These are phyloP conservation scores for Cytospora leucostoma DNA, from an alignment of 2,329 filamentous ascomycete genomes.

Conservation along the genomic window DNA sequence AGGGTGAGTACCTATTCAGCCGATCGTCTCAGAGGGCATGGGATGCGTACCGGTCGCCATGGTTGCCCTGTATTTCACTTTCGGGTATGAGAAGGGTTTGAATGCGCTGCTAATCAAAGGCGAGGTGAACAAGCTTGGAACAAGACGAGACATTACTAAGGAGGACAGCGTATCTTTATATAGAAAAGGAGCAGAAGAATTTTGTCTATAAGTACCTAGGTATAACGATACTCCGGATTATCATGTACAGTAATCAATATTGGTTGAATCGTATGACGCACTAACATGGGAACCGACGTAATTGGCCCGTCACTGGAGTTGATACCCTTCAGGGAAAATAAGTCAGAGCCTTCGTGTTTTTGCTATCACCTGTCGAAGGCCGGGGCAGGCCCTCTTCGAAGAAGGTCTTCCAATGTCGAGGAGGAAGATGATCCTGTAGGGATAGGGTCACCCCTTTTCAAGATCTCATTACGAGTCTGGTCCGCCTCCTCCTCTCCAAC, in stretches of 20 bases:
- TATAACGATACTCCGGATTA: not conserved
- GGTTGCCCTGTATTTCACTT: constrained; percentile 8
- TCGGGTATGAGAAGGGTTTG: not conserved
- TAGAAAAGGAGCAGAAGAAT: not conserved
- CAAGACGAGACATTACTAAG: constrained; percentile 1
- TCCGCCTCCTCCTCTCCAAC: not conserved
- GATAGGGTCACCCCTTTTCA: not conserved
- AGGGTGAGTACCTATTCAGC: not conserved
- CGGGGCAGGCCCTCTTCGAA: no score
- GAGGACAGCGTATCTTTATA: not conserved
- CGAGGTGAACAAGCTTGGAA: not conserved
- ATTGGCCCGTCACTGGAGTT: not conserved
- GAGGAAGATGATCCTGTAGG: not conserved
- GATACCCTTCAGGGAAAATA: not conserved
- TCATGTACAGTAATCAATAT: not conserved
- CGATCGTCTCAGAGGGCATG: not conserved
- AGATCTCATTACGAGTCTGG: no score
- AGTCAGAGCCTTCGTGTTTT: not conserved
- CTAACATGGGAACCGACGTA: not conserved
- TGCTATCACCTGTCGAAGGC: not conserved
- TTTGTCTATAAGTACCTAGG: not conserved
- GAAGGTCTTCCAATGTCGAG: no score
- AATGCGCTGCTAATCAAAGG: constrained; percentile 8
- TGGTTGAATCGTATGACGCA: not conserved
- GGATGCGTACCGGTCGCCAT: constrained; percentile 10